Conservation (phyloP, 2,329 filamentous ascomycete genomes). For the Ophiostoma tasmaniense region DNA sequence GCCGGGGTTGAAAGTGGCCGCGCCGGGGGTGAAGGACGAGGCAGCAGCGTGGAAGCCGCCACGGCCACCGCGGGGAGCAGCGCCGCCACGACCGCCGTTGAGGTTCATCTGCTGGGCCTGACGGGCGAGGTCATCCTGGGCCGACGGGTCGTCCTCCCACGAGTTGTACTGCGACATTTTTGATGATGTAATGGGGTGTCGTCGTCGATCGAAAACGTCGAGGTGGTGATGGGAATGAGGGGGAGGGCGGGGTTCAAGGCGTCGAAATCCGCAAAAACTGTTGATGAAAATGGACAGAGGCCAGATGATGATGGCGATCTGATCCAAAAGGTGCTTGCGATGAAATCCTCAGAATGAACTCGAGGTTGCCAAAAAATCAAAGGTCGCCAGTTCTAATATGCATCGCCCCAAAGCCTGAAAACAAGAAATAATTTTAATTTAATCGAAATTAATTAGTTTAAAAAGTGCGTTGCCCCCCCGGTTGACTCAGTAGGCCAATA, state of each 20-base stretch:
- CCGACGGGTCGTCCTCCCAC: slow-evolving; percentile 82
- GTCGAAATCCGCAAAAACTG: not conserved
- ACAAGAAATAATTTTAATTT: not conserved
- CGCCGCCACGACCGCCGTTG: slow-evolving; percentile 35
- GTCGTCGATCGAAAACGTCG: not conserved
- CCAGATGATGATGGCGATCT: not conserved
- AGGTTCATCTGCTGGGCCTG: slow-evolving; percentile 71
- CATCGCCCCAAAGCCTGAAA: not conserved
- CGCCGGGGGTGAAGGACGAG: slow-evolving; percentile 64
- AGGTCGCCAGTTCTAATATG: not conserved
- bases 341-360: not conserved
- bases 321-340: not conserved
- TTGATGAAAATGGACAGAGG: not conserved
- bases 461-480: not conserved
- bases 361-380: not conserved
- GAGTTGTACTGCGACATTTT: slow-evolving; percentile 66
- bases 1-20: slow-evolving; percentile 50
- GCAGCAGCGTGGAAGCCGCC: slow-evolving; percentile 56
- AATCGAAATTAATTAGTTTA: slow-evolving; percentile 1
- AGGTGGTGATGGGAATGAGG: not conserved
- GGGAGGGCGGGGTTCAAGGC: not conserved
- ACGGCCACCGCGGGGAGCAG: slow-evolving; percentile 14
- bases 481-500: not conserved
- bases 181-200: not conserved
- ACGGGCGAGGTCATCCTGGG: slow-evolving; percentile 70